Evolutionary conservation across 1,284 basidiomycete species (phyloP).

Genomic region (Rhodotorula sp.): DNA sequence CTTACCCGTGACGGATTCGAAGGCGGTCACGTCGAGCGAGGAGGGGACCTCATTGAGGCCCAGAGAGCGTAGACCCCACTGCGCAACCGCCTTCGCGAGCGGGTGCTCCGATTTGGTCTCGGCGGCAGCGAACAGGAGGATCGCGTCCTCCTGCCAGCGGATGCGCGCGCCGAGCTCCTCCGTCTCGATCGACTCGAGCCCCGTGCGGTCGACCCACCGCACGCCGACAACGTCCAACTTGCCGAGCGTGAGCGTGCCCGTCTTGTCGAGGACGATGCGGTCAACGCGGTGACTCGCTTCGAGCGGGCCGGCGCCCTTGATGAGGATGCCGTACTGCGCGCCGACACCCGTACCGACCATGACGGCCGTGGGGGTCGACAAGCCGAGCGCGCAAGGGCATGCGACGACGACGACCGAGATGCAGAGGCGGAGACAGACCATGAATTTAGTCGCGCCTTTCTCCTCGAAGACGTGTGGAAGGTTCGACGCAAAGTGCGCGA

Average conservation of each 20-base stretch:
- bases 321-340: constrained; percentile 93
- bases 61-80: constrained; percentile 72
- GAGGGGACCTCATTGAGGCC: constrained; percentile 56
- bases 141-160: constrained; percentile 44
- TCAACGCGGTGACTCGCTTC: constrained; percentile 84
- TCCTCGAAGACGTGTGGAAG: constrained; percentile 82
- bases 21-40: constrained; percentile 58
- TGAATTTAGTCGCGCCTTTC: constrained; percentile 80
- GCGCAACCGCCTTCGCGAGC: constrained; percentile 85
- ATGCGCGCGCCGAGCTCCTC: constrained; percentile 11
- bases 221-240: constrained; percentile 72
- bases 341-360: constrained; percentile 99
- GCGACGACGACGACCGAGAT: constrained; percentile 98
- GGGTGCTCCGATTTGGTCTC: constrained; percentile 95
- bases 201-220: constrained; percentile 60
- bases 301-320: constrained; percentile 93
- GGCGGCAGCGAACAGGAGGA: constrained; percentile 72
- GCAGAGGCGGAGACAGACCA: constrained; percentile 93
- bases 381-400: constrained; percentile 94
- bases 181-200: constrained; percentile 14
- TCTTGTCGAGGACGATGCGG: constrained; percentile 91
- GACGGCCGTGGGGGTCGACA: constrained; percentile 96
- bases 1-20: constrained; percentile 85
- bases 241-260: constrained; percentile 92
- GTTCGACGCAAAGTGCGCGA: constrained; percentile 64